phyloP scores from a whole-genome alignment of 1,284 basidiomycete genomes.

The Agaricales sp. region DNA sequence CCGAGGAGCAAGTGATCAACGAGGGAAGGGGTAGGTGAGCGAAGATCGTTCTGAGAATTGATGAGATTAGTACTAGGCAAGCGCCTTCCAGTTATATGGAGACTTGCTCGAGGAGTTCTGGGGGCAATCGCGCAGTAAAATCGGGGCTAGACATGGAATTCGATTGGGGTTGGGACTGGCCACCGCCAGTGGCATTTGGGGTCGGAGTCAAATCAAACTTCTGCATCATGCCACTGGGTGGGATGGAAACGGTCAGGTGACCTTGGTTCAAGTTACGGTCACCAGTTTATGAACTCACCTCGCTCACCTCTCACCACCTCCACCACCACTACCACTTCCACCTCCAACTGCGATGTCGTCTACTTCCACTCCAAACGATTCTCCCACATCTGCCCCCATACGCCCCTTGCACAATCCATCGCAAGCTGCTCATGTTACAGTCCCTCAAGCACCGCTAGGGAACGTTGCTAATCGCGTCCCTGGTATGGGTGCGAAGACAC shows the following conservation, averaged over 20 bases:
- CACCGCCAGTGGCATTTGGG: too few relatives aligned
- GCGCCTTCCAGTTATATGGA: neutral
- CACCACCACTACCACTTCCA: neutral
- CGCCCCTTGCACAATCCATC: conserved; percentile 79
- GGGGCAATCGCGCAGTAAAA: neutral
- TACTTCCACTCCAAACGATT: conserved; percentile 49
- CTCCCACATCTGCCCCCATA: conserved; percentile 46
- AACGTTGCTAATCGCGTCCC: conserved; percentile 48
- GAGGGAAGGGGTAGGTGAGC: neutral
- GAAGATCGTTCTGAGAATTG: neutral
- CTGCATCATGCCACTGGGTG: too few relatives aligned
- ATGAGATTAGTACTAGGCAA: neutral
- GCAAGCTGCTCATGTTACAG: conserved; percentile 67
- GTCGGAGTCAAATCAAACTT: too few relatives aligned
- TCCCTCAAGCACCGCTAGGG: conserved; percentile 72
- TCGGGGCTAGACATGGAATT: conserved; percentile 1
- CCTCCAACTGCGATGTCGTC: conserved; percentile 39
- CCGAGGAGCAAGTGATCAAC: neutral
- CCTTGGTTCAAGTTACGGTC: neutral
- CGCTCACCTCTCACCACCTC: neutral
- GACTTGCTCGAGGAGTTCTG: conserved; percentile 1
- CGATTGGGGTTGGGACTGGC: too few relatives aligned
- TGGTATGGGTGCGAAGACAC: conserved; percentile 80
- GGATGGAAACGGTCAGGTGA: conserved; percentile 8
- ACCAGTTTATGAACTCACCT: neutral